Percentiles rank a stretch among this genome's conserved stretches.
Evolutionary conservation across 1,284 basidiomycete species (phyloP).

Genomic region (Heimioporus punctisporus): DNA sequence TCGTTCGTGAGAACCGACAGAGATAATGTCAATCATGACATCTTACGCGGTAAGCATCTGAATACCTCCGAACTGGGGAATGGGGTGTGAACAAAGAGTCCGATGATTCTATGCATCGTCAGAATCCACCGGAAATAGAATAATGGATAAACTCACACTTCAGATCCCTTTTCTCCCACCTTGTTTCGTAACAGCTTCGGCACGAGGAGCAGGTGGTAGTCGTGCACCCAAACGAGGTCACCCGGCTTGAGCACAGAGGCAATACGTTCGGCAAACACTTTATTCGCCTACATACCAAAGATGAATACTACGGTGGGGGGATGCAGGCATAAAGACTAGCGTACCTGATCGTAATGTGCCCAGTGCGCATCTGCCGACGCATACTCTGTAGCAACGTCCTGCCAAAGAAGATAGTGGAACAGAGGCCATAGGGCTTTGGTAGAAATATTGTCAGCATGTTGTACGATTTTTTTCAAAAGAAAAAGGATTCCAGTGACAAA

Average conservation of each 20-base stretch:
- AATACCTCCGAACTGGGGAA: constrained; percentile 98
- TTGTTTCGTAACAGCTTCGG: constrained; percentile 82
- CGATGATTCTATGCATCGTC: constrained; percentile 60
- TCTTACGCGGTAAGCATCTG: constrained; percentile 85
- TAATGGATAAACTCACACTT: constrained; percentile 23
- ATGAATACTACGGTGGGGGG: neutral
- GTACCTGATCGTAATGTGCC: constrained; percentile 30
- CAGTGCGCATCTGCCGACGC: constrained; percentile 87
- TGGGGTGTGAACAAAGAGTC: constrained; percentile 96
- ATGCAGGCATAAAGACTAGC: neutral
- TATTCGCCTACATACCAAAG: constrained; percentile 65
- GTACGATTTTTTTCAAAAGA: neutral
- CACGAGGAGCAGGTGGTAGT: constrained; percentile 93
- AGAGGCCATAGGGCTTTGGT: constrained; percentile 90
- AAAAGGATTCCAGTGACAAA: neutral
- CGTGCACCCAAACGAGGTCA: constrained; percentile 91
- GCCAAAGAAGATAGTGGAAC: constrained; percentile 99
- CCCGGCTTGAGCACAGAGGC: constrained; percentile 83
- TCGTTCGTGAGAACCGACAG: neutral
- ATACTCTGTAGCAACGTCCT: constrained; percentile 86
- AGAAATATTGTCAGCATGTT: neutral
- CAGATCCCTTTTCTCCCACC: constrained; percentile 20
- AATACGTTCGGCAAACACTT: constrained; percentile 82
- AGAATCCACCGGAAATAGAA: neutral
- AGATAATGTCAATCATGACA: neutral